Evolutionary conservation across 176 grass and related monocot genomes (phyloP).

Genomic region (Bromus sterilis): DNA sequence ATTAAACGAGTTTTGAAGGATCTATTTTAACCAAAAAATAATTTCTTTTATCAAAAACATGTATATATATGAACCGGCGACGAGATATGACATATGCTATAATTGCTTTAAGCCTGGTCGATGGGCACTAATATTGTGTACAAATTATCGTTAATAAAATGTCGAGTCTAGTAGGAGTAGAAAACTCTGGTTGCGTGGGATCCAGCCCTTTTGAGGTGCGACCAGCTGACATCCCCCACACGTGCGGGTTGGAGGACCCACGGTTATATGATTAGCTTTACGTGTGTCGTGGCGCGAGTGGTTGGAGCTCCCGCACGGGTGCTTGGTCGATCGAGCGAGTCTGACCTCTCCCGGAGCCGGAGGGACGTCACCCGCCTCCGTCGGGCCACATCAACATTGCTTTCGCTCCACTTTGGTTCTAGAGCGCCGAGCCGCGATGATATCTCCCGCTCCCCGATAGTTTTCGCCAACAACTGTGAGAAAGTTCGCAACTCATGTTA

Average conservation of each 20-base stretch:
- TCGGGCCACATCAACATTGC: constrained; percentile 5
- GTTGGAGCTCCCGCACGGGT: constrained; percentile 10
- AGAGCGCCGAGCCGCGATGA: not conserved
- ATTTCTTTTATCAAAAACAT: too few relatives aligned
- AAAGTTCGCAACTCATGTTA: not conserved
- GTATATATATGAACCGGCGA: too few relatives aligned
- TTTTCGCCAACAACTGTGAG: not conserved
- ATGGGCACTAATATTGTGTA: too few relatives aligned
- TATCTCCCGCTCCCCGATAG: not conserved
- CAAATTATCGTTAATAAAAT: not conserved
- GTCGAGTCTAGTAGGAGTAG: too few relatives aligned
- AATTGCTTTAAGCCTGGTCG: too few relatives aligned
- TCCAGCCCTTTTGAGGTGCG: not conserved
- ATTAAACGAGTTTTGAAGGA: too few relatives aligned
- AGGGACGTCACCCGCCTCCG: not conserved
- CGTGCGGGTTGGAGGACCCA: not conserved
- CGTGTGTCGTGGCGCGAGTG: not conserved
- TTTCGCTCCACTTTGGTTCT: not conserved
- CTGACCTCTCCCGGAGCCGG: not conserved
- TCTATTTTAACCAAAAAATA: too few relatives aligned
- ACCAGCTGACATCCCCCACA: constrained; percentile 32
- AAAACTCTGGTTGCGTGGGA: not conserved
- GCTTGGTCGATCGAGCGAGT: constrained; percentile 17
- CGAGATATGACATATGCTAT: too few relatives aligned
- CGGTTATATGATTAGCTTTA: not conserved